Evolutionary conservation across 805 yeast genomes (phyloP), one percentile per base, ranked within the genome.

Genomic region (Ogataea kodamae): DNA sequence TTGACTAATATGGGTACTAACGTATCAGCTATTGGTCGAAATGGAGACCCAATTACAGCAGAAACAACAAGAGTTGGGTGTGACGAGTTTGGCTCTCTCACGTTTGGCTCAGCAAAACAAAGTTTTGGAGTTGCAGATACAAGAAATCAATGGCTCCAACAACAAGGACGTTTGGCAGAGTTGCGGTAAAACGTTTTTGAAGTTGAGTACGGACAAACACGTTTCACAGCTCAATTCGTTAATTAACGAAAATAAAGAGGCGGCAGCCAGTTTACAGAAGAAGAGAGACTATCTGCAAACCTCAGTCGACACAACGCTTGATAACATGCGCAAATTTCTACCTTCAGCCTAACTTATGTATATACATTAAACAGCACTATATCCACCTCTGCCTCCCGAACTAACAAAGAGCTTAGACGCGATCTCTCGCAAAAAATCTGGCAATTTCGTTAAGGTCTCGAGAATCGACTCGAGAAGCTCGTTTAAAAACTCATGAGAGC

Each of bases 161-260:
- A 64, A 64, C 13, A 70, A 73, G 7, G 54, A 53, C 6, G 89
- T 88, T 5, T 88, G 95, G 92, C 76, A 84, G 53, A 85, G 94
- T 5, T 74, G 85, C 21, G 97, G 97, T 18, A 82, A 81, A 58
- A 74, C 86, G 18, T 83, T 81, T 54, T 60, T 81, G 7, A 56
- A 62, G 27, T 67, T 67, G 4, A 65, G 67, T 17, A 64, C 65
- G 3, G 48, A 55, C 4, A 59, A 64, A 3, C 83, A 84, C 57
- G 55, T 70, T 28, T 49, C 55, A 9, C 68, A 66, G 32, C 58
- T 86, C 20, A 53, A 64, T 14, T 53, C 59, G 14, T 86, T 84
- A 45, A 74, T 73, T 43, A 57, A 59, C 25, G 72, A 65, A 10
- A 67, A 76, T 39, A 55, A 68, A 34, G 94, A 82, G 11, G 75